Percentiles rank a stretch among this genome's conserved stretches.
Evolutionary conservation across 2,329 filamentous ascomycete genomes (phyloP).

Genomic region (Venturia effusa): DNA sequence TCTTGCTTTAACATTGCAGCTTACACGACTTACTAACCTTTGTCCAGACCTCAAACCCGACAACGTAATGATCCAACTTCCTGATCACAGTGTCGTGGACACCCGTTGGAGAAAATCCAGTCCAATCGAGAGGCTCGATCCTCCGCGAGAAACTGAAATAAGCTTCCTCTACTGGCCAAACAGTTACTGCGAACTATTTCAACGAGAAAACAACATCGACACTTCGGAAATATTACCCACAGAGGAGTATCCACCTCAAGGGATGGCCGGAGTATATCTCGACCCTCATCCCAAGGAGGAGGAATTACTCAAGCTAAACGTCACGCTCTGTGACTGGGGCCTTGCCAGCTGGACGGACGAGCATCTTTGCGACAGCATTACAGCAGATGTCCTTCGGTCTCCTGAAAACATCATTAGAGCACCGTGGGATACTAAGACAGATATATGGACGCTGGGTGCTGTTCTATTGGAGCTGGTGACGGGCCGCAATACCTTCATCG

Average conservation of each 20-base stretch:
- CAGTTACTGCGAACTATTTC: not conserved
- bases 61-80: not conserved
- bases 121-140: not conserved
- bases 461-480: conserved; percentile 1
- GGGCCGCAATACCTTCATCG: not conserved
- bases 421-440: conserved; percentile 13
- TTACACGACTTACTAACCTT: not conserved
- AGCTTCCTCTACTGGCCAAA: not conserved
- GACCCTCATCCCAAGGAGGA: not conserved
- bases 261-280: not conserved
- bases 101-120: no score
- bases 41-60: conserved; percentile 2
- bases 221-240: not conserved
- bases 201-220: not conserved
- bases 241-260: not conserved
- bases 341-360: not conserved
- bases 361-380: not conserved
- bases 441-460: conserved; percentile 15
- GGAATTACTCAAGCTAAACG: not conserved
- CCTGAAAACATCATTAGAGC: conserved; percentile 14
- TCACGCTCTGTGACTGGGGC: not conserved
- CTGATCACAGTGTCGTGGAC: not conserved
- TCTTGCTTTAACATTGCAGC: no score
- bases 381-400: conserved; percentile 7
- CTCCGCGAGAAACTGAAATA: not conserved